A percentile compares a stretch with the other conserved stretches of the same genome.
Evolutionary conservation across 2,329 filamentous ascomycete genomes (phyloP).

Genomic region (Pseudopithomyces chartarum): DNA sequence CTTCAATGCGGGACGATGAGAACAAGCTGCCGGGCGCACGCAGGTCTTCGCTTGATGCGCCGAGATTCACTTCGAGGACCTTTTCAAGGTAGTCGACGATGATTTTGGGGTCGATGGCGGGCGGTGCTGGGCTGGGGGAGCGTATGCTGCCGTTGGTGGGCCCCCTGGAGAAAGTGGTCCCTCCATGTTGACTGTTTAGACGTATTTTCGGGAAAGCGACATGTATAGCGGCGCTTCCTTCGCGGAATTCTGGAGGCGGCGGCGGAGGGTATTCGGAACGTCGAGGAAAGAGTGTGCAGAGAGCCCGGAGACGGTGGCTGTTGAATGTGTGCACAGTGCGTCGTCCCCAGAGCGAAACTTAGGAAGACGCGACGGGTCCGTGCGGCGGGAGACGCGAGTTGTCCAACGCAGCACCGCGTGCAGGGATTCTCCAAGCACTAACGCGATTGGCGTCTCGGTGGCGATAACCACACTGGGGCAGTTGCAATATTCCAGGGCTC

Average conservation of each 20-base stretch:
- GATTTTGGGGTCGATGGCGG: slow-evolving; percentile 52
- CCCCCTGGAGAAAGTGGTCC: slow-evolving; percentile 48
- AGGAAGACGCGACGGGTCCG: slow-evolving; percentile 23
- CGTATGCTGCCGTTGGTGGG: slow-evolving; percentile 46
- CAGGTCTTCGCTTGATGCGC: slow-evolving; percentile 72
- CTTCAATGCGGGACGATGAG: slow-evolving; percentile 70
- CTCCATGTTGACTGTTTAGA: slow-evolving; percentile 43
- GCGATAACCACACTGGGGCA: slow-evolving; percentile 5
- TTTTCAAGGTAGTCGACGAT: slow-evolving; percentile 55
- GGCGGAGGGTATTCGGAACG: slow-evolving; percentile 9
- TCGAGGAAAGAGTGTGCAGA: slow-evolving; percentile 11
- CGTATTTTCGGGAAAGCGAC: slow-evolving; percentile 30
- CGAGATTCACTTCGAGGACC: slow-evolving; percentile 55
- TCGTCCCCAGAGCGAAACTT: slow-evolving; percentile 21
- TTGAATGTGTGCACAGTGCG: slow-evolving; percentile 17
- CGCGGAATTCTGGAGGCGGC: slow-evolving; percentile 10
- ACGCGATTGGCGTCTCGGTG: slow-evolving; percentile 6
- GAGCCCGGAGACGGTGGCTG: slow-evolving; percentile 23
- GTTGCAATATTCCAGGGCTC: slow-evolving; percentile 8
- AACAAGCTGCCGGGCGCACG: slow-evolving; percentile 82
- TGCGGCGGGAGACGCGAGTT: neutral
- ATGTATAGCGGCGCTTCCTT: slow-evolving; percentile 36
- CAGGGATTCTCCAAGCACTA: slow-evolving; percentile 1
- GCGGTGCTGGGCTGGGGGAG: slow-evolving; percentile 43
- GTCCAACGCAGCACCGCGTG: neutral